Evolutionary conservation across 2,329 filamentous ascomycete genomes (phyloP).

Genomic region (Metarhizium robertsii): DNA sequence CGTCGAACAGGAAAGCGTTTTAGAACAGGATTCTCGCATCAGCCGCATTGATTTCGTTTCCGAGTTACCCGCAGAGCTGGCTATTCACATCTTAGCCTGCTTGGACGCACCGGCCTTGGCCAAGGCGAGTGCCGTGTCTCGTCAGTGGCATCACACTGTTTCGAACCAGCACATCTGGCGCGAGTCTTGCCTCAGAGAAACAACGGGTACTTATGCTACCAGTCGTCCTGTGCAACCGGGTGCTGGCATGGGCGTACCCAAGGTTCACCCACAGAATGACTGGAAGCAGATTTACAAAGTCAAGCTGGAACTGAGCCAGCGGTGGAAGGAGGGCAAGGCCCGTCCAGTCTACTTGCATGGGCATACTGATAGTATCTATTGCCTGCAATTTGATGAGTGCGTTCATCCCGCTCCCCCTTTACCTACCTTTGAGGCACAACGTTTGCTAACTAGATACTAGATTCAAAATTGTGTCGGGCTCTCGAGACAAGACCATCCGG

Average conservation of each 20-base stretch:
- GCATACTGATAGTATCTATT: constrained; percentile 94
- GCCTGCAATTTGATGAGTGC: constrained; percentile 93
- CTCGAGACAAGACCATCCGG: constrained; percentile 87
- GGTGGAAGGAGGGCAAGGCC: constrained; percentile 73
- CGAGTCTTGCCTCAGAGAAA: constrained; percentile 53
- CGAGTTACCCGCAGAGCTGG: constrained; percentile 46
- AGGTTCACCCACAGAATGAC: constrained; percentile 52
- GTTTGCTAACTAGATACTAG: constrained; percentile 30
- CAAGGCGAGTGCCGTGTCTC: constrained; percentile 40
- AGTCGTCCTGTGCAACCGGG: constrained; percentile 42
- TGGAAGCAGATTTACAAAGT: constrained; percentile 83
- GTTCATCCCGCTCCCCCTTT: constrained; percentile 20
- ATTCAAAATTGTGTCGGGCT: constrained; percentile 92
- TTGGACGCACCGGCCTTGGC: constrained; percentile 44
- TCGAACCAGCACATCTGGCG: constrained; percentile 53
- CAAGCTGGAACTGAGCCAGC: constrained; percentile 62
- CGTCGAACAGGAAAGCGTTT: constrained; percentile 20
- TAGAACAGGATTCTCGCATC: constrained; percentile 30
- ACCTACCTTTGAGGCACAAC: background rate
- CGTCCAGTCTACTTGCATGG: constrained; percentile 84
- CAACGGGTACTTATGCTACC: constrained; percentile 51
- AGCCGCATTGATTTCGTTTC: constrained; percentile 50
- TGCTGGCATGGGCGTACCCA: constrained; percentile 47
- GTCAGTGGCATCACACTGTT: constrained; percentile 36
- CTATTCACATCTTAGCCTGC: constrained; percentile 47